Percentiles rank a stretch among this genome's conserved stretches.
Evolutionary conservation across 208 protist genomes (phyloP).

Genomic region (Leishmania lainsoni): DNA sequence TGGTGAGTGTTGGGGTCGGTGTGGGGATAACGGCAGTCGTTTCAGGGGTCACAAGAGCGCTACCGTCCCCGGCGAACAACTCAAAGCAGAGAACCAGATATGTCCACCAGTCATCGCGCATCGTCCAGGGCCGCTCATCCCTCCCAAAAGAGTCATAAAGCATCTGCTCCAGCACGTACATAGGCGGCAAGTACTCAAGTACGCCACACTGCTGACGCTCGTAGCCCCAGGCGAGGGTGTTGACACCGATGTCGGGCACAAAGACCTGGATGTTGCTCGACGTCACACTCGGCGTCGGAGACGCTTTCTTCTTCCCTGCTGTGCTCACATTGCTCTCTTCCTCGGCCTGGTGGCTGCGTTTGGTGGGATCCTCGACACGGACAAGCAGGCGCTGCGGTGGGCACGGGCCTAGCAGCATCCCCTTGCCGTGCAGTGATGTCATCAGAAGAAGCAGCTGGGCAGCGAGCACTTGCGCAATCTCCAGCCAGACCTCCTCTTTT

Average conservation of each 20-base stretch:
- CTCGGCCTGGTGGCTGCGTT: slow-evolving; percentile 10
- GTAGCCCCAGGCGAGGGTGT: slow-evolving; percentile 74
- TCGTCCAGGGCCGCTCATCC: slow-evolving; percentile 63
- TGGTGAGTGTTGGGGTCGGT: slow-evolving; percentile 42
- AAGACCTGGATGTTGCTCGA: slow-evolving; percentile 68
- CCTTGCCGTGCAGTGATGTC: slow-evolving; percentile 75
- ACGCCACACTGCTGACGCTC: slow-evolving; percentile 87
- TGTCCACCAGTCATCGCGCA: slow-evolving; percentile 84
- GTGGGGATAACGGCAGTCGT: slow-evolving; percentile 27
- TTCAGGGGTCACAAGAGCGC: slow-evolving; percentile 51
- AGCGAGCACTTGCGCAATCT: slow-evolving; percentile 66
- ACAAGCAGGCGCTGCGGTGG: slow-evolving; percentile 71
- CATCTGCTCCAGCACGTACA: slow-evolving; percentile 78
- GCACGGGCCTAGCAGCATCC: slow-evolving; percentile 76
- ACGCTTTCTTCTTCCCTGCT: slow-evolving; percentile 19
- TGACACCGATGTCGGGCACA: slow-evolving; percentile 66
- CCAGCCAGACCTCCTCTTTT: slow-evolving; percentile 54
- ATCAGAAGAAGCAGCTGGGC: slow-evolving; percentile 77
- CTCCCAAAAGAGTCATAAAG: slow-evolving; percentile 38
- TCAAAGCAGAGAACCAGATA: slow-evolving; percentile 82
- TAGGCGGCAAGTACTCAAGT: slow-evolving; percentile 78
- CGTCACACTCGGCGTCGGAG: slow-evolving; percentile 21
- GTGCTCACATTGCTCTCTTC: slow-evolving; percentile 20
- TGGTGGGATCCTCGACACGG: slow-evolving; percentile 42
- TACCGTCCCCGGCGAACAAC: slow-evolving; percentile 64